phyloP scores from a whole-genome alignment of 129 eudicot genomes.

The Lactuca sativa region DNA sequence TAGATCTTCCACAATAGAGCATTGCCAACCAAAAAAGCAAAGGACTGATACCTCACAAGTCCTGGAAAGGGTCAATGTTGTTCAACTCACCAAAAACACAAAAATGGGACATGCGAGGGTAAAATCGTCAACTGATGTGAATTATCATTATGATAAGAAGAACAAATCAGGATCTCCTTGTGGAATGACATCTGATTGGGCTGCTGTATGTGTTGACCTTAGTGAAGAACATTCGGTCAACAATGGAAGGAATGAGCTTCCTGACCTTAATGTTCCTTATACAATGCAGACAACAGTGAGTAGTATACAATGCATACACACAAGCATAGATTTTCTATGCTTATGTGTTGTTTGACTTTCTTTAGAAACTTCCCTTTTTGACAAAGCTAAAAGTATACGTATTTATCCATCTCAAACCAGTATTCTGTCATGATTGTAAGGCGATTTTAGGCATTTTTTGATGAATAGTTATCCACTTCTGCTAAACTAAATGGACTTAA shows the following conservation, averaged over 20 bases:
- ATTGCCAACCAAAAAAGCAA: conserved; percentile 13
- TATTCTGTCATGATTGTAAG: no score
- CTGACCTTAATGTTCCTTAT: conserved; percentile 30
- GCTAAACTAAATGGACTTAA: no score
- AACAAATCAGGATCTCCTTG: not conserved
- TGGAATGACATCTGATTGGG: not conserved
- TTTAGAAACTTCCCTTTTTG: no score
- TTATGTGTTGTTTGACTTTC: no score
- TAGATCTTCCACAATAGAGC: conserved; percentile 5
- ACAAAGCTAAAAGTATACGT: no score
- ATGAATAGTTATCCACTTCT: no score
- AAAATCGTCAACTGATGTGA: not conserved
- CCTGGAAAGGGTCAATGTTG: conserved; percentile 5
- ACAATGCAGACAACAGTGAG: conserved; percentile 27
- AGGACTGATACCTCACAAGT: conserved; percentile 12
- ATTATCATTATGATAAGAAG: not conserved
- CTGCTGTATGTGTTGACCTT: not conserved
- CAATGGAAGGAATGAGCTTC: conserved; percentile 20
- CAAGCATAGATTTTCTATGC: conserved; percentile 7
- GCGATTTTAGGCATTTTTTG: no score
- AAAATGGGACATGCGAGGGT: conserved; percentile 19
- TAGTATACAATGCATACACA: conserved; percentile 11
- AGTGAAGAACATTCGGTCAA: conserved; percentile 20
- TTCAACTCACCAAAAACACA: conserved; percentile 23
- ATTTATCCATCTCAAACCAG: no score